Conservation (phyloP, 2,329 filamentous ascomycete species). For the Alternaria sp. region DNA sequence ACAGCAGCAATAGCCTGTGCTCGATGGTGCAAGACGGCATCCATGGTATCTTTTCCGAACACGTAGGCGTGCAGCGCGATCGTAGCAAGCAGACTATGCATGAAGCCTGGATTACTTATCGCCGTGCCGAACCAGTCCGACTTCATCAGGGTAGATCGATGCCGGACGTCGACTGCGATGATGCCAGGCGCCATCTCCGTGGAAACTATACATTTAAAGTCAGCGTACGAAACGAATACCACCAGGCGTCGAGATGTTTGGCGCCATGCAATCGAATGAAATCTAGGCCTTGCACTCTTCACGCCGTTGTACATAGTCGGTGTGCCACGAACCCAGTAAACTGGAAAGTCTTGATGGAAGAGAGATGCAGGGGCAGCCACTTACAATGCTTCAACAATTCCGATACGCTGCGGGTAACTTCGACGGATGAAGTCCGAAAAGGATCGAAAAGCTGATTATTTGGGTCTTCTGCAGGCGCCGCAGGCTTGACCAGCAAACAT, state of each 20-base stretch:
- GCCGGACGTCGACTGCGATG: conserved; percentile 47
- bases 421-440: conserved; percentile 38
- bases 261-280: neutral
- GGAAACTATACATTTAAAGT: conserved; percentile 33
- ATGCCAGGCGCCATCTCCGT: conserved; percentile 46
- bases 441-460: conserved; percentile 43
- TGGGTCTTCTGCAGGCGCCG: conserved; percentile 27
- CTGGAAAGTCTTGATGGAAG: conserved; percentile 9
- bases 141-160: conserved; percentile 43
- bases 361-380: conserved; percentile 22
- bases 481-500: conserved; percentile 32
- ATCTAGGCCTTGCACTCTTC: neutral
- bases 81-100: conserved; percentile 48
- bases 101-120: conserved; percentile 44
- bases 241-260: too few relatives aligned
- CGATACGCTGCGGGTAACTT: conserved; percentile 33
- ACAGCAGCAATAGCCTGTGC: conserved; percentile 44
- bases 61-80: conserved; percentile 44
- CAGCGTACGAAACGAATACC: too few relatives aligned
- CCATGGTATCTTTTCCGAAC: conserved; percentile 38
- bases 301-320: neutral
- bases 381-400: conserved; percentile 48
- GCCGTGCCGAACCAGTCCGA: conserved; percentile 48
- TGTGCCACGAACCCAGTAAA: conserved; percentile 16
- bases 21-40: conserved; percentile 42